Evolutionary conservation across 2,329 filamentous ascomycete genomes (phyloP), one percentile per base, ranked within the genome.

Genomic region (Leptographium radiaticola): DNA sequence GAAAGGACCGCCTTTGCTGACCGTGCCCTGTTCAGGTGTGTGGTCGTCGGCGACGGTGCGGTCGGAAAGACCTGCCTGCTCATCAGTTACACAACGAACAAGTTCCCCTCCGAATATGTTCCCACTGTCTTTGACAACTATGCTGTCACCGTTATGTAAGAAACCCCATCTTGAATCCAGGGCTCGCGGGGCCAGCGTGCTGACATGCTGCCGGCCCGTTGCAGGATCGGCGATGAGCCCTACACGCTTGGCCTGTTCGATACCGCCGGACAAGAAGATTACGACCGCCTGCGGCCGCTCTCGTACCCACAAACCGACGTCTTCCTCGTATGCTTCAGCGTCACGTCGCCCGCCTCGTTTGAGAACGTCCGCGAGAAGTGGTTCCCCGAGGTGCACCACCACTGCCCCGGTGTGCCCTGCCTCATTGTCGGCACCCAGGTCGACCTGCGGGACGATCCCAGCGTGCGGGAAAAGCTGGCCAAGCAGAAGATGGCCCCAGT

Each of bases 81-180:
- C 68, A 98, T 98, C 75, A 95, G 89, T 70, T 98, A 98, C 74
- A 98, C 93, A 60, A 98, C 93, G 60, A 98, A 98, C 80, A 97
- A 97, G 67, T 98, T 98, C 71, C 93, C 93, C 39, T 96, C 90
- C 65, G 93, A 98, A 90, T 98, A 98, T 71, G 93, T 98, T 56
- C 93, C 93, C 52, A 98, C 93, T 34, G 93, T 98, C 60, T 98
- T 98, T 71, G 93, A 98, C 72, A 98, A 98, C 75, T 98, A 98
- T 80, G 93, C 93, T 55, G 93, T 98, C 69, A 98, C 93, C 61
- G 93, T 98, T 62, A 98, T 98, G 93, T 96, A 79, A 84, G 89
- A 84, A 54, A 57, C 63, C 42, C 59, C 46, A 42, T 55, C 47
- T 20, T 20, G 42, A 42, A 42, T 25, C 18, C 25, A 18, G 18